Conservation (phyloP, 169 alveolate species). For the Cryptosporidium andersoni region DNA sequence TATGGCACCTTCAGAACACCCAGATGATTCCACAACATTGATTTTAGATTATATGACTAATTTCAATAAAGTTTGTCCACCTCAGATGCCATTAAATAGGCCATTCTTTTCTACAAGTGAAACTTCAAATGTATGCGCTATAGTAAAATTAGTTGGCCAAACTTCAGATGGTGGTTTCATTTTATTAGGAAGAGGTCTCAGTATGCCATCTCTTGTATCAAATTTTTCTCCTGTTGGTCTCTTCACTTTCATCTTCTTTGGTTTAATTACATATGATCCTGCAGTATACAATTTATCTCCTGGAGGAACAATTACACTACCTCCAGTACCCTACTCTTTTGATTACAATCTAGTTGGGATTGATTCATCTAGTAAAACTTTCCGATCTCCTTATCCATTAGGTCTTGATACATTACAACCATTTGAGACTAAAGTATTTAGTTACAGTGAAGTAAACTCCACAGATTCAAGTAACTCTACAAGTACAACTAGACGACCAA, state of each 20-base stretch:
- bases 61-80: slow-evolving; percentile 47
- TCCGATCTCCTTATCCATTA: slow-evolving; percentile 35
- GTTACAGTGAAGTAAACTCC: slow-evolving; percentile 12
- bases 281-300: slow-evolving; percentile 13
- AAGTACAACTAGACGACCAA: slow-evolving; percentile 1
- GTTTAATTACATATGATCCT: slow-evolving; percentile 47
- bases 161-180: slow-evolving; percentile 65
- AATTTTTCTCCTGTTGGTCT: slow-evolving; percentile 47
- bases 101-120: slow-evolving; percentile 62
- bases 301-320: slow-evolving; percentile 33
- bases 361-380: slow-evolving; percentile 28
- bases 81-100: slow-evolving; percentile 29
- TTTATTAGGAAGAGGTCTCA: slow-evolving; percentile 64
- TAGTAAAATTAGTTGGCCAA: slow-evolving; percentile 55
- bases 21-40: slow-evolving; percentile 45
- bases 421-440: neutral
- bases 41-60: slow-evolving; percentile 68
- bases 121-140: slow-evolving; percentile 61
- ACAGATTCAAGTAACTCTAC: neutral
- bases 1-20: slow-evolving; percentile 44
- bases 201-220: slow-evolving; percentile 49
- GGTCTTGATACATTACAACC: neutral
- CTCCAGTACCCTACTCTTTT: slow-evolving; percentile 52
- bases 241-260: slow-evolving; percentile 53
- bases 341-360: slow-evolving; percentile 60